Percentiles rank a stretch among this genome's conserved stretches.
These are phyloP conservation scores for Knoxia roxburghii DNA, from an alignment of 257 asterid genomes.

Conservation along the genomic window DNA sequence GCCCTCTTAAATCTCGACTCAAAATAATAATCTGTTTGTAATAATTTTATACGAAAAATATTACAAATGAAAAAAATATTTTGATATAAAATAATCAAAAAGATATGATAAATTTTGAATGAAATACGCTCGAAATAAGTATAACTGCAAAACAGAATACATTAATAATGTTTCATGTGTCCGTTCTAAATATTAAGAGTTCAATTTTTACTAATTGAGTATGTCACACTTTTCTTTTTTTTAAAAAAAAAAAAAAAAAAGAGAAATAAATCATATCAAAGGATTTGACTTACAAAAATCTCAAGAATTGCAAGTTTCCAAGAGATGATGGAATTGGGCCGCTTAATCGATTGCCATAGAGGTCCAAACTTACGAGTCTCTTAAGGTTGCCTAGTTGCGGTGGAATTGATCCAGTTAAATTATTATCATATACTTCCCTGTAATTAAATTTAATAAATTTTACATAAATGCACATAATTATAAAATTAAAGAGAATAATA, in stretches of 20 bases:
- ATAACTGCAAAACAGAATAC: no score
- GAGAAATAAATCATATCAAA: not conserved
- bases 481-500: not conserved
- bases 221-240: no score
- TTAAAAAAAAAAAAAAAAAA: no score
- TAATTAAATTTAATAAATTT: not conserved
- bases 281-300: slow-evolving; percentile 25
- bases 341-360: slow-evolving; percentile 20
- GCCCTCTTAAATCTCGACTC: no score
- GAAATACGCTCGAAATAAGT: no score
- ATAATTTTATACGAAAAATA: no score
- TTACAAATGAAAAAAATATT: no score
- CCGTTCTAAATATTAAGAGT: no score
- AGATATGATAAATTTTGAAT: no score
- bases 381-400: slow-evolving; percentile 31
- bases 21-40: not conserved
- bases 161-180: no score
- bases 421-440: slow-evolving; percentile 20
- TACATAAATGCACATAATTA: not conserved
- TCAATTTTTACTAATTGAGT: no score
- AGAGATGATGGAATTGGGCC: slow-evolving; percentile 40
- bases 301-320: slow-evolving; percentile 28
- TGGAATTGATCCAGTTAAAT: slow-evolving; percentile 38
- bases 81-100: no score
- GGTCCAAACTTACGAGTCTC: slow-evolving; percentile 24